These are phyloP conservation scores for Evansstolkia leycettana DNA, from an alignment of 495 filamentous ascomycete species.

Conservation along the genomic window DNA sequence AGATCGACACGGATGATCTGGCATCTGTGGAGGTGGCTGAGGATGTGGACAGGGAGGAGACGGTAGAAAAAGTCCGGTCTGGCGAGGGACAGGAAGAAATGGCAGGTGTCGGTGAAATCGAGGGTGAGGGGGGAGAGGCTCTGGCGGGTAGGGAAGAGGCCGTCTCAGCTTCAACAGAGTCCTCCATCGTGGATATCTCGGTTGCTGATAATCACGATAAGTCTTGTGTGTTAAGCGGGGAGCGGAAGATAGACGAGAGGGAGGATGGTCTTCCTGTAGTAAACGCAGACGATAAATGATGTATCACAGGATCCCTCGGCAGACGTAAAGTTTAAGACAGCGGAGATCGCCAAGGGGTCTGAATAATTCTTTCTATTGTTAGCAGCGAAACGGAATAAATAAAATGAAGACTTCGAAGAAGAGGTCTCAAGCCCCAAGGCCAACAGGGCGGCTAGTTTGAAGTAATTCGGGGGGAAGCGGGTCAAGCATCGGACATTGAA, in stretches of 20 bases:
- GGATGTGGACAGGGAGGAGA: slow-evolving; percentile 58
- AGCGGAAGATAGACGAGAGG: too few species aligned
- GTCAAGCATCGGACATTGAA: slow-evolving; percentile 4
- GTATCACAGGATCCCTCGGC: too few species aligned
- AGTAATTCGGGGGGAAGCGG: slow-evolving; percentile 19
- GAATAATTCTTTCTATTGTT: too few species aligned
- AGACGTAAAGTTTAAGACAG: too few species aligned
- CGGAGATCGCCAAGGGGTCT: too few species aligned
- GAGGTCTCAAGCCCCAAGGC: too few species aligned
- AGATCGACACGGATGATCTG: slow-evolving; percentile 43
- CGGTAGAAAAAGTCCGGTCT: slow-evolving; percentile 63
- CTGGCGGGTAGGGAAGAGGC: slow-evolving; percentile 14
- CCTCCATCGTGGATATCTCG: slow-evolving; percentile 16
- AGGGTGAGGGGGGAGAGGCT: slow-evolving; percentile 47
- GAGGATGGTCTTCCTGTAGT: too few species aligned
- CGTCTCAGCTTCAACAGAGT: slow-evolving; percentile 16
- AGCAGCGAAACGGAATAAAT: too few species aligned
- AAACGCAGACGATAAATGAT: too few species aligned
- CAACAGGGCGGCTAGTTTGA: slow-evolving; percentile 10
- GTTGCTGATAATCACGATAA: too few species aligned
- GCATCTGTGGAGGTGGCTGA: slow-evolving; percentile 45
- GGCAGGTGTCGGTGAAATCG: slow-evolving; percentile 47
- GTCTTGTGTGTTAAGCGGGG: too few species aligned
- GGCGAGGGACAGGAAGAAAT: slow-evolving; percentile 51
- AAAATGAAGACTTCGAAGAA: too few species aligned